Evolutionary conservation across 2,329 filamentous ascomycete species (phyloP).

Genomic region (Talaromyces pinophilus): DNA sequence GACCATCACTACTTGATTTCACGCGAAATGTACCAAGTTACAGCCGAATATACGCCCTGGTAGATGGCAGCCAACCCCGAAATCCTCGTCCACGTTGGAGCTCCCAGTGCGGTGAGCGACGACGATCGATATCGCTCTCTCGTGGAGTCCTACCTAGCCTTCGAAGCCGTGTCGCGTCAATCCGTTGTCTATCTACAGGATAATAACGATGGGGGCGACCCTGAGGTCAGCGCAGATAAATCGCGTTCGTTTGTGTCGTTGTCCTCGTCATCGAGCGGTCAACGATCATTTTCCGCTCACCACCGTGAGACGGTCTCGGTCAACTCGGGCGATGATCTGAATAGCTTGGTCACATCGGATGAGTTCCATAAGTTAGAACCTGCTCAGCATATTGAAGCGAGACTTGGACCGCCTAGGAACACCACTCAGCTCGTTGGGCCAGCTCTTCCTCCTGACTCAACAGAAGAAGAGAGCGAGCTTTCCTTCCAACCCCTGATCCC

Average conservation of each 20-base stretch:
- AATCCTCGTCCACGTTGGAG: constrained; percentile 47
- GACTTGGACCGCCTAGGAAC: background rate
- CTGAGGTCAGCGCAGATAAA: constrained; percentile 14
- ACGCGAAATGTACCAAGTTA: background rate
- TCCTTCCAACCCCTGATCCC: constrained; percentile 17
- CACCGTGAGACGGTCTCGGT: constrained; percentile 5
- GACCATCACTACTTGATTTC: background rate
- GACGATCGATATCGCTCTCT: constrained; percentile 44
- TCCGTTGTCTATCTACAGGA: background rate
- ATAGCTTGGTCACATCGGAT: constrained; percentile 1
- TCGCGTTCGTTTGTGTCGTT: constrained; percentile 7
- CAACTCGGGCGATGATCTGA: constrained; percentile 24
- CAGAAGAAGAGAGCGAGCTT: constrained; percentile 19
- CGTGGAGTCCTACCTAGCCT: constrained; percentile 40
- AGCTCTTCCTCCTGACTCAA: background rate
- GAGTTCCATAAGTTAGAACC: background rate
- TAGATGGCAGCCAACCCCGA: constrained; percentile 30
- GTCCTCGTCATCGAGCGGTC: background rate
- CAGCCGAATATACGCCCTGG: background rate
- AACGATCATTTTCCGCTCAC: background rate
- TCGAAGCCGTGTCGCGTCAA: constrained; percentile 35
- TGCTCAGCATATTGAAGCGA: background rate
- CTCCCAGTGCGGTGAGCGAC: constrained; percentile 39
- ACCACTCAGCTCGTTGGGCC: background rate
- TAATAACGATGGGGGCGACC: background rate